These are phyloP conservation scores for Malus sieversii DNA, from an alignment of 306 rosid species.

Conservation along the genomic window DNA sequence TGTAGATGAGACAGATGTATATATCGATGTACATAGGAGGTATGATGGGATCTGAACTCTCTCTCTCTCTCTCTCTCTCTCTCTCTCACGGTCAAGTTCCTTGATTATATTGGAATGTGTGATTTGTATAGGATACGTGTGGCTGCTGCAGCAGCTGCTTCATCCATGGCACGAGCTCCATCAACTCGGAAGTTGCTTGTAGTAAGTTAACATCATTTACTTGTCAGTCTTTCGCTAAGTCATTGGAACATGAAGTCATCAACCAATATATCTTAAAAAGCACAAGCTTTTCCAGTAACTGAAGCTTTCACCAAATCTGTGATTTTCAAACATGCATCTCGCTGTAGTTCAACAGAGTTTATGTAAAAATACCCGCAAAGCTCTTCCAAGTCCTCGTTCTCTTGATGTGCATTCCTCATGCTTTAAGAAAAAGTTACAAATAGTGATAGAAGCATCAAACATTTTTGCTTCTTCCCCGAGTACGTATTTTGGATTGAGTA, in stretches of 20 bases:
- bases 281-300: neutral
- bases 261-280: neutral
- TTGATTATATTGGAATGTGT: constrained; percentile 15
- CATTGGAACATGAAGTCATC: neutral
- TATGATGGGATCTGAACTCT: neutral
- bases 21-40: constrained; percentile 80
- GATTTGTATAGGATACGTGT: constrained; percentile 38
- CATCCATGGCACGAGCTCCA: constrained; percentile 39
- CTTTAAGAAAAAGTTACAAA: neutral
- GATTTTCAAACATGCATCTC: neutral
- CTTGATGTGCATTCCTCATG: neutral
- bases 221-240: neutral
- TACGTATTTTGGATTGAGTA: neutral
- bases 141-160: constrained; percentile 52
- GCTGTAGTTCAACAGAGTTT: neutral
- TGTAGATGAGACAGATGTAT: constrained; percentile 48
- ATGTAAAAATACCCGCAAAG: neutral
- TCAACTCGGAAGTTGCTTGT: constrained; percentile 32
- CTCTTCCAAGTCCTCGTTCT: neutral
- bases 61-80: neutral
- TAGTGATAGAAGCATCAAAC: neutral
- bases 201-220: constrained; percentile 30
- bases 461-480: neutral
- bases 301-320: neutral
- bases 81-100: neutral